Conservation (phyloP, 2,329 filamentous ascomycete species). For the Neonectria coccinea region DNA sequence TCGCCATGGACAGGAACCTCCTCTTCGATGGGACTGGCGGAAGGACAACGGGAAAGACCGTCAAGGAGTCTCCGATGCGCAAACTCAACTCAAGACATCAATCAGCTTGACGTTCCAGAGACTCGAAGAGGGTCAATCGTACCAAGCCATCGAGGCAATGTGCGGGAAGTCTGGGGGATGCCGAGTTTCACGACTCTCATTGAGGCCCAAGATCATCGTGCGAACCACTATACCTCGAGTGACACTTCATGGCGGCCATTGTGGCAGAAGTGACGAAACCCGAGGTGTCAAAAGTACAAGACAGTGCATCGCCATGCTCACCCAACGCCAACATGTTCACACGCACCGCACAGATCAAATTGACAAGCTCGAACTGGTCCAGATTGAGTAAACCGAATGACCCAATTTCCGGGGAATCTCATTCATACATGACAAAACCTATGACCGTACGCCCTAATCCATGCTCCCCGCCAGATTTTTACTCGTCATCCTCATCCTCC, state of each 20-base stretch:
- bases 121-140: too few species aligned
- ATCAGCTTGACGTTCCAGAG: too few species aligned
- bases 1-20: not conserved
- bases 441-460: slow-evolving; percentile 57
- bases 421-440: slow-evolving; percentile 56
- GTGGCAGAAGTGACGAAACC: not conserved
- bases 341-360: slow-evolving; percentile 28
- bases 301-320: not conserved
- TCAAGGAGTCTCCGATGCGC: not conserved
- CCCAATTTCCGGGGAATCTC: slow-evolving; percentile 53
- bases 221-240: rapidly evolving
- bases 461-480: slow-evolving; percentile 53
- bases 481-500: slow-evolving; percentile 74
- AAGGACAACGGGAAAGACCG: not conserved
- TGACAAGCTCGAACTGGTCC: slow-evolving; percentile 47
- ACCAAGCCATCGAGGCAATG: too few species aligned
- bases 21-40: not conserved
- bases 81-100: not conserved
- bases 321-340: slow-evolving; percentile 24
- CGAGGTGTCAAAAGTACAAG: too few species aligned
- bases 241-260: not conserved
- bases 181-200: not conserved
- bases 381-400: slow-evolving; percentile 53
- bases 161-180: not conserved
- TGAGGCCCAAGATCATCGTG: not conserved